Conservation (phyloP, 495 filamentous ascomycete genomes). For the Pseudoneurospora amorphoporcata region DNA sequence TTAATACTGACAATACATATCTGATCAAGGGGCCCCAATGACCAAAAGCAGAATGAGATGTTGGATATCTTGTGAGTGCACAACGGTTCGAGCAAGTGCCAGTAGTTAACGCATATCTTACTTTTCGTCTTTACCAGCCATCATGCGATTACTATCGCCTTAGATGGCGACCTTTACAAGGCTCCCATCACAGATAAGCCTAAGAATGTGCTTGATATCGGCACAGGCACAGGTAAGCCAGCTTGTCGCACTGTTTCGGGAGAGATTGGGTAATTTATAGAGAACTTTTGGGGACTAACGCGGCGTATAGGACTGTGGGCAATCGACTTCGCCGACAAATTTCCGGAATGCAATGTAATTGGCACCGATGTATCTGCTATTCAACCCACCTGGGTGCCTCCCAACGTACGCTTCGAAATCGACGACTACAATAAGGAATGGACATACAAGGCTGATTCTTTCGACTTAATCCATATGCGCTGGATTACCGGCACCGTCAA, state of each 20-base stretch:
- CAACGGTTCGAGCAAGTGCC: background rate
- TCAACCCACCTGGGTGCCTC: conserved; percentile 39
- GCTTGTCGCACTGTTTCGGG: background rate
- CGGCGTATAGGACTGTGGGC: conserved; percentile 28
- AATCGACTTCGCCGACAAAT: conserved; percentile 36
- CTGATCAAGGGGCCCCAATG: conserved; percentile 26
- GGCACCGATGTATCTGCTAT: conserved; percentile 59
- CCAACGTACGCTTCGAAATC: conserved; percentile 41
- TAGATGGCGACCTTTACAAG: conserved; percentile 45
- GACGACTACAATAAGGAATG: conserved; percentile 41
- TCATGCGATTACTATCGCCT: conserved; percentile 27
- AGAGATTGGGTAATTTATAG: background rate
- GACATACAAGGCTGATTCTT: conserved; percentile 33
- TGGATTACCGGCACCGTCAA: conserved; percentile 38
- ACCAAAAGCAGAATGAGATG: conserved; percentile 28
- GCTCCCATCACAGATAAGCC: conserved; percentile 41
- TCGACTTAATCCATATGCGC: conserved; percentile 53
- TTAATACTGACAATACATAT: background rate
- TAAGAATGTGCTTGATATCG: conserved; percentile 50
- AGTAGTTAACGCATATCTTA: background rate
- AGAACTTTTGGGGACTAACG: background rate
- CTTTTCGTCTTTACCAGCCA: conserved; percentile 14
- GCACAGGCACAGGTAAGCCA: conserved; percentile 44
- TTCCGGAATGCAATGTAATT: conserved; percentile 41
- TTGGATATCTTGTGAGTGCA: conserved; percentile 28